These are phyloP conservation scores for Hibiscus trionum DNA, from an alignment of 345 rosid species.

Conservation along the genomic window DNA sequence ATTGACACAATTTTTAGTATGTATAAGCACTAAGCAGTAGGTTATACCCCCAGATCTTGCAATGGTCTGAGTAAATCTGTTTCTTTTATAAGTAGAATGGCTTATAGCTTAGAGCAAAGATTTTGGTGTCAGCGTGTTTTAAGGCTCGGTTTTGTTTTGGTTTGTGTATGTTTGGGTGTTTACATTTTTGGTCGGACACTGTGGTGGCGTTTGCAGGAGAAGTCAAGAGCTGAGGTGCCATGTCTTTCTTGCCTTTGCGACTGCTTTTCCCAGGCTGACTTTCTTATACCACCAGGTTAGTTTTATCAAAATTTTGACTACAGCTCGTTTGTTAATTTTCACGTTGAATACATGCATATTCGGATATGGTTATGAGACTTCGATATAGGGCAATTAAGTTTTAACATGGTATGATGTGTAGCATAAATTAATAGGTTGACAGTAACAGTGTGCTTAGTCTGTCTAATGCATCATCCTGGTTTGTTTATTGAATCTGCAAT, in stretches of 20 bases:
- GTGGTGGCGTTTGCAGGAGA: constrained; percentile 13
- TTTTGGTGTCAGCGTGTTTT: constrained; percentile 17
- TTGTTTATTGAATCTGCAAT: neutral
- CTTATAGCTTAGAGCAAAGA: constrained; percentile 18
- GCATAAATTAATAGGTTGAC: too few species aligned
- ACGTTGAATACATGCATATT: neutral
- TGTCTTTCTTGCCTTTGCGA: constrained; percentile 32
- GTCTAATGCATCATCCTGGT: neutral
- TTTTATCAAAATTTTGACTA: neutral
- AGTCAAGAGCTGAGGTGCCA: constrained; percentile 15
- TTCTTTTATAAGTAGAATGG: constrained; percentile 15
- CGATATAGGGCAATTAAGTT: neutral
- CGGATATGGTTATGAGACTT: neutral
- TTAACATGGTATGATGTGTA: neutral
- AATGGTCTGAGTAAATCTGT: constrained; percentile 1
- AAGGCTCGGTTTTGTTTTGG: constrained; percentile 25
- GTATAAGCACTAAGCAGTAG: too few species aligned
- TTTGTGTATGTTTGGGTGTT: constrained; percentile 20
- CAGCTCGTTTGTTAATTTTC: neutral
- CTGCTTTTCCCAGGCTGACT: constrained; percentile 19
- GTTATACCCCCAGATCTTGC: neutral
- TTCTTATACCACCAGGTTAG: constrained; percentile 25
- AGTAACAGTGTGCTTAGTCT: too few species aligned
- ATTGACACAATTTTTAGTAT: neutral
- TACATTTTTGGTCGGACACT: constrained; percentile 18